These are phyloP conservation scores for Salvia sclarea DNA, from an alignment of 305 asterid genomes.

Conservation along the genomic window DNA sequence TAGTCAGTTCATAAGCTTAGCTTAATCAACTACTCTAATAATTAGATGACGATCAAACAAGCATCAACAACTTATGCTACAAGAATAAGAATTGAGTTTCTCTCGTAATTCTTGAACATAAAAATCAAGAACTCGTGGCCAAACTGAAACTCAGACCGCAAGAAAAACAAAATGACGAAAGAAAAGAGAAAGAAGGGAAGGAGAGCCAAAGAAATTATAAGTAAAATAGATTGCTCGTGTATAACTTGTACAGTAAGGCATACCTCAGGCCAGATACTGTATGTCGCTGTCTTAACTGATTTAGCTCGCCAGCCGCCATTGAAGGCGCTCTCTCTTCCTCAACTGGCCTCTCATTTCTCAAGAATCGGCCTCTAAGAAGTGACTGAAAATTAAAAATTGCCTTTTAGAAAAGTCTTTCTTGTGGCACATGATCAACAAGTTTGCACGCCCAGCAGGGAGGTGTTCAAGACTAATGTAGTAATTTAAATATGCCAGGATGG, in stretches of 20 bases:
- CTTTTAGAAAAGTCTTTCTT: slow-evolving; percentile 2
- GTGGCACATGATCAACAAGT: slow-evolving; percentile 2
- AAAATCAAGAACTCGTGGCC: slow-evolving; percentile 15
- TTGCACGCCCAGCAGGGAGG: neutral
- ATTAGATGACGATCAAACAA: slow-evolving; percentile 14
- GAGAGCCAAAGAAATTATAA: neutral
- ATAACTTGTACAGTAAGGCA: slow-evolving; percentile 27
- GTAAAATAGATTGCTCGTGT: neutral
- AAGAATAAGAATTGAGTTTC: slow-evolving; percentile 8
- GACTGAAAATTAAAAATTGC: slow-evolving; percentile 44
- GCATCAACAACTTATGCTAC: slow-evolving; percentile 1
- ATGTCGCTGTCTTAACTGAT: slow-evolving; percentile 64
- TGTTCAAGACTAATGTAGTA: slow-evolving; percentile 14
- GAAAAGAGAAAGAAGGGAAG: neutral
- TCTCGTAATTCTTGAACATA: slow-evolving; percentile 1
- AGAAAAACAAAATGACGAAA: neutral
- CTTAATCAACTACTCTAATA: slow-evolving; percentile 4
- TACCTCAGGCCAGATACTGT: slow-evolving; percentile 73
- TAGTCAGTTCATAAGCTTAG: slow-evolving; percentile 8
- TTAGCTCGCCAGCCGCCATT: slow-evolving; percentile 55
- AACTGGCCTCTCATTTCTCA: slow-evolving; percentile 59
- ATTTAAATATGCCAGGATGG: neutral
- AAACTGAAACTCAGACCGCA: neutral
- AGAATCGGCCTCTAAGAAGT: slow-evolving; percentile 65
- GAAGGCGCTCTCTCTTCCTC: slow-evolving; percentile 69